Evolutionary conservation across 352 stramenopile genomes (phyloP).

Genomic region (Pythium aphanidermatum): DNA sequence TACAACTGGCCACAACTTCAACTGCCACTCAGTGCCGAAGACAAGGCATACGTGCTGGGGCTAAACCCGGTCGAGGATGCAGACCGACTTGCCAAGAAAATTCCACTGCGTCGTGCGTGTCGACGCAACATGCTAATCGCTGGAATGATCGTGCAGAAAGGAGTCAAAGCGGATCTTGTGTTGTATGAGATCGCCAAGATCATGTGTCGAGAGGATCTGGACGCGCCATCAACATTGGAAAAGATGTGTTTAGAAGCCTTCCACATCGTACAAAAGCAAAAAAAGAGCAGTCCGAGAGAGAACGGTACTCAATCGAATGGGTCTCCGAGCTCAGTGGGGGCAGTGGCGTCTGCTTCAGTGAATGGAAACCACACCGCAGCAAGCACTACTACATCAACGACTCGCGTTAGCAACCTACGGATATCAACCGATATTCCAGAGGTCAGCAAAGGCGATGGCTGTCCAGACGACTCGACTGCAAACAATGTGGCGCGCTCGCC

Average conservation of each 20-base stretch:
- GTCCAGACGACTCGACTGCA: constrained; percentile 10
- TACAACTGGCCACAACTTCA: constrained; percentile 94
- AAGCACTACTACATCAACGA: neutral
- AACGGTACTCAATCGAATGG: neutral
- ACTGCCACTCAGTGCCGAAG: constrained; percentile 52
- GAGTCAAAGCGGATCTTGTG: constrained; percentile 51
- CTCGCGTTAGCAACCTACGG: constrained; percentile 23
- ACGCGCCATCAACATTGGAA: constrained; percentile 62
- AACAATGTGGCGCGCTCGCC: constrained; percentile 50
- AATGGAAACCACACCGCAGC: neutral
- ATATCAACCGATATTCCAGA: constrained; percentile 47
- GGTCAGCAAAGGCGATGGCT: neutral
- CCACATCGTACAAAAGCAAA: constrained; percentile 37
- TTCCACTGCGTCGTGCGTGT: constrained; percentile 65
- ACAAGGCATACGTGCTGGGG: constrained; percentile 57
- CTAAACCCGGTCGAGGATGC: constrained; percentile 53
- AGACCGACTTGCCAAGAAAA: constrained; percentile 53
- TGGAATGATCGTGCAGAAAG: constrained; percentile 71
- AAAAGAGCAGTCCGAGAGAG: constrained; percentile 6
- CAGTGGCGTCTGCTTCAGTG: neutral
- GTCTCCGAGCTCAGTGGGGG: neutral
- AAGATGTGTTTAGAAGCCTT: constrained; percentile 65
- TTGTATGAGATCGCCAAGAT: constrained; percentile 74
- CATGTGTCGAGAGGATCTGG: constrained; percentile 81
- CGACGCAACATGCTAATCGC: constrained; percentile 80